These are phyloP conservation scores for Piper longum DNA, from an alignment of 164 flowering plant species.

Conservation along the genomic window DNA sequence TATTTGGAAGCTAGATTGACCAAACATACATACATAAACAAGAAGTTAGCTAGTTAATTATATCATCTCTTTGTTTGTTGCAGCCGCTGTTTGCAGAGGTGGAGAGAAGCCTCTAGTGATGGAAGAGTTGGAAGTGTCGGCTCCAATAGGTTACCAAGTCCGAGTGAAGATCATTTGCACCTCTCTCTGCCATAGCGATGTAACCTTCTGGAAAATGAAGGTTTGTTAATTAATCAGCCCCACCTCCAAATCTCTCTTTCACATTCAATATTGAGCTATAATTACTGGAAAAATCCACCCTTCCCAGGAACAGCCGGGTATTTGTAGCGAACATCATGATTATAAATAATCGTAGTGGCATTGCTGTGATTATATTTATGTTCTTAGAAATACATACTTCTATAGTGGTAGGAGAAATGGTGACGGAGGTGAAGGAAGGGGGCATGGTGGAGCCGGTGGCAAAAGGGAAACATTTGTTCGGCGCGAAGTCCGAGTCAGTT, in stretches of 20 bases:
- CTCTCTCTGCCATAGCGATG: slow-evolving; percentile 51
- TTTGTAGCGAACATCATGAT: not conserved
- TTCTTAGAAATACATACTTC: not conserved
- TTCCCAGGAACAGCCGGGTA: slow-evolving; percentile 30
- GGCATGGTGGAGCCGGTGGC: slow-evolving; percentile 46
- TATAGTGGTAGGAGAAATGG: slow-evolving; percentile 50
- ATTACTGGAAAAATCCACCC: not conserved
- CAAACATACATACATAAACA: too few species aligned
- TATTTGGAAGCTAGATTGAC: not conserved
- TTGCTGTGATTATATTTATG: not conserved
- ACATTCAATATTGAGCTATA: not conserved
- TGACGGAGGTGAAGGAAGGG: slow-evolving; percentile 39
- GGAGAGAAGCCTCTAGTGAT: slow-evolving; percentile 39
- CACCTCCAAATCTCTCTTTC: not conserved
- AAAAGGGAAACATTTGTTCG: slow-evolving; percentile 39
- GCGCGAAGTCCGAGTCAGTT: slow-evolving; percentile 20
- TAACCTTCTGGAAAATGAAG: slow-evolving; percentile 37
- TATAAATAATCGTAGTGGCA: not conserved
- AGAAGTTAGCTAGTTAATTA: not conserved
- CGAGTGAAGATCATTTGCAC: slow-evolving; percentile 51
- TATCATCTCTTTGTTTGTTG: not conserved
- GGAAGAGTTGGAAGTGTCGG: slow-evolving; percentile 50
- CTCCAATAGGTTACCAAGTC: slow-evolving; percentile 46
- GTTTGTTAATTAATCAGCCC: not conserved
- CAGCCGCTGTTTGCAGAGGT: slow-evolving; percentile 45